Evolutionary conservation across 2,329 filamentous ascomycete species (phyloP), one percentile per base, ranked within the genome.

Genomic region (Beauveria sp.): DNA sequence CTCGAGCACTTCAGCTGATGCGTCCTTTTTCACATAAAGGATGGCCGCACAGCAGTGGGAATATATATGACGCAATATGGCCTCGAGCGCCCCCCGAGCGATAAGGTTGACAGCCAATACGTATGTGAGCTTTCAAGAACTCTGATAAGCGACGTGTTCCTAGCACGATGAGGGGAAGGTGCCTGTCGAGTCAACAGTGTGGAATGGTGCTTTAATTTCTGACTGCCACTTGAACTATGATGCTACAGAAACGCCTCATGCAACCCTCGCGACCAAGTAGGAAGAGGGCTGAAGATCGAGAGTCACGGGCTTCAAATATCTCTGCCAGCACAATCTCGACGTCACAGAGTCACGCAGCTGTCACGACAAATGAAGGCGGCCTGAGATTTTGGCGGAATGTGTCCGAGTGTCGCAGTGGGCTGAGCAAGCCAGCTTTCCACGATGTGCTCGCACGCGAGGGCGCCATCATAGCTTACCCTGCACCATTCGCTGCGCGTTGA

Each of bases 371-470:
- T 16, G 2, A 38, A 6, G 12, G 12, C 3, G 34, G 4, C 4
- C 6, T 3, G 45, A 16, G 10, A 48, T 3, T 4, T 24, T 22
- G 3, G 45, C 24, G 22, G 45, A 48, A 48, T 46, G 14, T 46
- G 22, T 22, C 9, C 20, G 14, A 26, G 22, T 26, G 45, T 26
- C 45, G 20, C 20, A 14, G 43, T 48, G 20, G 8, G 45, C 20
- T 12, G 22, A 16, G 12, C 22, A 48, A 24, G 20, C 45, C 12
- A 16, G 10, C 8, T 24, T 38, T 38, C 34, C 34, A 38, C 12
- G 34, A 38, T 38, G 34, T 46, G 22, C 45, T 48, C 22, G 63
- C 73, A 26, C 66, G 70, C 67, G 70, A 42, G 69, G 69, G 42
- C 70, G 73, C 2, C 43, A 20, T 46, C 8, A 7, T 24, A 6